Conservation (phyloP, 1,284 basidiomycete species). For the Papiliotrema flavescens region DNA sequence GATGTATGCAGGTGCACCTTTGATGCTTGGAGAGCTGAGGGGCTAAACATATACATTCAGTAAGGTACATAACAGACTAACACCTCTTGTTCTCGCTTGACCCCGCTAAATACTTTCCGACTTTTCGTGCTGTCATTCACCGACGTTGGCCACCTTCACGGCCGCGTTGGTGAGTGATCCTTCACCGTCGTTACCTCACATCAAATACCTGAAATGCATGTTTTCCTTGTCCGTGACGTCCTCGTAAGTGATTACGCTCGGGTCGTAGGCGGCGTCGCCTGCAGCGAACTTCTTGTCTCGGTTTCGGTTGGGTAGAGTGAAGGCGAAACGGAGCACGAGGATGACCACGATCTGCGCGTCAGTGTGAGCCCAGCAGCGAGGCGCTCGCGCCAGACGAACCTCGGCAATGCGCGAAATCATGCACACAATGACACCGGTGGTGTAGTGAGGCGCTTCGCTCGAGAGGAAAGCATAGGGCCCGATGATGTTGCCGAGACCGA, state of each 20-base stretch:
- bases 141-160: no score
- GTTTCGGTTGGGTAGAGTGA: slow-evolving; percentile 39
- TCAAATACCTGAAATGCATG: slow-evolving; percentile 29
- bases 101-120: no score
- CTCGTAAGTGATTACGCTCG: slow-evolving; percentile 19
- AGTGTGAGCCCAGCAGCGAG: background rate
- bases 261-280: slow-evolving; percentile 32
- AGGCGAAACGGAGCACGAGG: slow-evolving; percentile 43
- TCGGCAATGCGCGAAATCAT: slow-evolving; percentile 45
- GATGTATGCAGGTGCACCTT: no score
- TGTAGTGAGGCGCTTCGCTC: slow-evolving; percentile 45
- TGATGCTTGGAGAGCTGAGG: no score
- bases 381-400: background rate
- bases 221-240: slow-evolving; percentile 37
- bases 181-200: no score
- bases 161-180: no score
- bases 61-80: no score
- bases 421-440: slow-evolving; percentile 48
- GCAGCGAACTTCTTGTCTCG: slow-evolving; percentile 42
- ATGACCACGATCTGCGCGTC: slow-evolving; percentile 34
- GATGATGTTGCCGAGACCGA: slow-evolving; percentile 47
- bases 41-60: no score
- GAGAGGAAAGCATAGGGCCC: slow-evolving; percentile 50
- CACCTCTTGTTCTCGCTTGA: no score
- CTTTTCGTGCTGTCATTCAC: no score